Evolutionary conservation across 169 alveolate genomes (phyloP).

Genomic region (Hammondia hammondi): DNA sequence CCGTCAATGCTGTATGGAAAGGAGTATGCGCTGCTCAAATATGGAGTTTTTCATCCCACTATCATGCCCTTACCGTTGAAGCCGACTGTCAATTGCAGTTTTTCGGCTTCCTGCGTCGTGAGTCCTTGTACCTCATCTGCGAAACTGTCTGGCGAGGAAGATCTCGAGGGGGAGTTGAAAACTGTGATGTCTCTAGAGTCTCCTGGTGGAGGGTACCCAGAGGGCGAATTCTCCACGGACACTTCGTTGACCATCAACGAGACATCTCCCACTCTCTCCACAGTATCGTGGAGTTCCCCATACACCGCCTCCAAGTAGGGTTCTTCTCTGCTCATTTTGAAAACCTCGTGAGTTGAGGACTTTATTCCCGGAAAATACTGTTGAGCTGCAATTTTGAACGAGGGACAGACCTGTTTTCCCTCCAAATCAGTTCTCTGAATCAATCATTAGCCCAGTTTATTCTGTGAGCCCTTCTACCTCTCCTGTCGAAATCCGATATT

Average conservation of each 20-base stretch:
- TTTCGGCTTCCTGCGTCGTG: constrained; percentile 82
- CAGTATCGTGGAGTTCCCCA: background rate
- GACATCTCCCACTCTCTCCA: constrained; percentile 4
- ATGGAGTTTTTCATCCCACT: background rate
- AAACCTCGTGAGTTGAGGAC: background rate
- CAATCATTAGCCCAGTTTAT: too few relatives aligned
- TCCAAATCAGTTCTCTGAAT: too few relatives aligned
- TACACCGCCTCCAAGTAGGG: constrained; percentile 30
- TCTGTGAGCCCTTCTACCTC: too few relatives aligned
- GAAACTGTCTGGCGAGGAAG: background rate
- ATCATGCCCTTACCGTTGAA: constrained; percentile 17
- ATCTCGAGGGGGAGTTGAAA: background rate
- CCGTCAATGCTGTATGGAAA: too few relatives aligned
- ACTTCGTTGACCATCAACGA: constrained; percentile 8
- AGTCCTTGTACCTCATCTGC: constrained; percentile 80
- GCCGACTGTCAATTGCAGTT: constrained; percentile 73
- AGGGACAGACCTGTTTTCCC: too few relatives aligned
- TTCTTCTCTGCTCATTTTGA: constrained; percentile 16
- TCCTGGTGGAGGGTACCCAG: background rate
- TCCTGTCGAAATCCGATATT: too few relatives aligned
- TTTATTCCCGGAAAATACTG: too few relatives aligned
- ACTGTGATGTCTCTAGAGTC: background rate
- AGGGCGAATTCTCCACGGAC: background rate
- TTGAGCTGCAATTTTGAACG: too few relatives aligned
- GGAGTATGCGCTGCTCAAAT: too few relatives aligned